A percentile compares a stretch with the other conserved stretches of the same genome.
phyloP scores from a whole-genome alignment of 1,139 yeast species.

The Cylindricascospora bacillispora region DNA sequence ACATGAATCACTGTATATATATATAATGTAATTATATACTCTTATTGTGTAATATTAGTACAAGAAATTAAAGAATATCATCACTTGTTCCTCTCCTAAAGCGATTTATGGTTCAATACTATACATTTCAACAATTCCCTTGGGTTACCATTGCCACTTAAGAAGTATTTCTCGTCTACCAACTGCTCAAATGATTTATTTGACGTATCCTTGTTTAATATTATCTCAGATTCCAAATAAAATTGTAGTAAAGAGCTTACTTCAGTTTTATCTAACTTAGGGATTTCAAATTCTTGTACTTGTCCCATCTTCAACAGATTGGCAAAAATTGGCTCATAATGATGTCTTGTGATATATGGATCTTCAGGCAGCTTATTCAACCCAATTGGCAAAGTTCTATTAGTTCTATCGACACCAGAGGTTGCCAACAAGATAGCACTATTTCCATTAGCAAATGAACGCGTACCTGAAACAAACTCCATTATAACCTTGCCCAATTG shows the following conservation, averaged over 20 bases:
- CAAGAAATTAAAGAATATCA: no score
- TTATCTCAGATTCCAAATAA: slow-evolving; percentile 42
- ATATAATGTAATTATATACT: no score
- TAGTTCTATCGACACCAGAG: slow-evolving; percentile 35
- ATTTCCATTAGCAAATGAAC: slow-evolving; percentile 30
- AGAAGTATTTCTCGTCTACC: slow-evolving; percentile 40
- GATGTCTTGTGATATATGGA: slow-evolving; percentile 39
- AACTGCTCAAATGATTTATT: slow-evolving; percentile 27
- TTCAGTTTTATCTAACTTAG: slow-evolving; percentile 42
- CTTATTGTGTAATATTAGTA: no score
- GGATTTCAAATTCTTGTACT: slow-evolving; percentile 36
- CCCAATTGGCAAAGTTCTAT: slow-evolving; percentile 49
- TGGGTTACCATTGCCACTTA: slow-evolving; percentile 76
- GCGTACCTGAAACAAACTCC: slow-evolving; percentile 43
- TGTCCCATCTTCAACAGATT: slow-evolving; percentile 35
- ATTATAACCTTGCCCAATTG: slow-evolving; percentile 55
- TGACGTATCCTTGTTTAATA: slow-evolving; percentile 33
- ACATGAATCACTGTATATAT: slow-evolving; percentile 2
- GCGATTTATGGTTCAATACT: slow-evolving; percentile 18
- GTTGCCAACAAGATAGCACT: slow-evolving; percentile 65
- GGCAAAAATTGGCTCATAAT: slow-evolving; percentile 47
- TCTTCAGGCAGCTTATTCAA: slow-evolving; percentile 42
- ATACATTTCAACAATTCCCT: slow-evolving; percentile 45
- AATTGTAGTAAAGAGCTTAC: slow-evolving; percentile 40
- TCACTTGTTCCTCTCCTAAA: no score